Percentiles rank a stretch among this genome's conserved stretches.
These are phyloP conservation scores for Lichtheimia ornata DNA, from an alignment of 371 early-diverging fungal genomes.

Conservation along the genomic window DNA sequence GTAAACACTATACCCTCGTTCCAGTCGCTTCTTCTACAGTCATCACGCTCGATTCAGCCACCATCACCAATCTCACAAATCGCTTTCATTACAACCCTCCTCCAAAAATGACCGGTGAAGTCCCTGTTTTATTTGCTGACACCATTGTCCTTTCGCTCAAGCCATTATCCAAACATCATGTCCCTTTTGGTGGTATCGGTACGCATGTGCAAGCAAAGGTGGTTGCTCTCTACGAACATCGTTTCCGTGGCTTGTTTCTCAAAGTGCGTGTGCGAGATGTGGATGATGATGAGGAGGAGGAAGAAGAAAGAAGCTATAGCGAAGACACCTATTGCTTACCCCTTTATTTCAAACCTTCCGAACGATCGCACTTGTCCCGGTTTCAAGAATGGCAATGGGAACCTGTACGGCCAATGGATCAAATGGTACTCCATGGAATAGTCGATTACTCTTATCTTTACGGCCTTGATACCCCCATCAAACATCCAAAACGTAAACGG, in stretches of 20 bases:
- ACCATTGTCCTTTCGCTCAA: slow-evolving; percentile 17
- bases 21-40: slow-evolving; percentile 20
- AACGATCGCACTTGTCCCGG: not conserved
- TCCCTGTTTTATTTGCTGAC: slow-evolving; percentile 28
- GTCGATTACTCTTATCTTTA: slow-evolving; percentile 11
- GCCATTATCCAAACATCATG: not conserved
- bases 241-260: slow-evolving; percentile 5
- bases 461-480: slow-evolving; percentile 5
- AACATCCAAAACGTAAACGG: slow-evolving; percentile 2
- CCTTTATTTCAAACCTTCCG: slow-evolving; percentile 30
- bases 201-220: slow-evolving; percentile 13
- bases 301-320: not conserved
- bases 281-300: not conserved
- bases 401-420: not conserved
- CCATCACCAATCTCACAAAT: slow-evolving; percentile 4
- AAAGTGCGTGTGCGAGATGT: not conserved
- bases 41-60: slow-evolving; percentile 9
- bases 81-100: slow-evolving; percentile 10
- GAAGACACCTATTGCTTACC: slow-evolving; percentile 17
- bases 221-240: slow-evolving; percentile 1
- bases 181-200: slow-evolving; percentile 18
- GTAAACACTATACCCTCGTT: slow-evolving; percentile 19
- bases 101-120: slow-evolving; percentile 13
- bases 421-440: slow-evolving; percentile 7
- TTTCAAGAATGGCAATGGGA: slow-evolving; percentile 4